phyloP scores from a whole-genome alignment of 352 stramenopile species.

The Phytophthora crassamura region DNA sequence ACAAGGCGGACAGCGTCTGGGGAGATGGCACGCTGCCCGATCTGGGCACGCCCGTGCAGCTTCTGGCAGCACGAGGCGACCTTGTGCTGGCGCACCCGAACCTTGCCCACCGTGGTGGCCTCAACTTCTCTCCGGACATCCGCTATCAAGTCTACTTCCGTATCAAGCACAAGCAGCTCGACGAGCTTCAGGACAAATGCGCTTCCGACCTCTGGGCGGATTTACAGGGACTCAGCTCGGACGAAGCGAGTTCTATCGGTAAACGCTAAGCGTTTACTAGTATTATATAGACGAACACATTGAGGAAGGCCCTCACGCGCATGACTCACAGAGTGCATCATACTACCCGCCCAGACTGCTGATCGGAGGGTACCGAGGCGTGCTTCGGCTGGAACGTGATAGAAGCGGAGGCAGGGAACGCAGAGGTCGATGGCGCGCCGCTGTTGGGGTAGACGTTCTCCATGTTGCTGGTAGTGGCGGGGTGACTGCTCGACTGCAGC shows the following conservation, averaged over 20 bases:
- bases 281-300: slow-evolving; percentile 36
- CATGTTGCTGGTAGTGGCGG: slow-evolving; percentile 29
- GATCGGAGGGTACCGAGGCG: slow-evolving; percentile 29
- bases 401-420: slow-evolving; percentile 24
- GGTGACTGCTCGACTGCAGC: slow-evolving; percentile 21
- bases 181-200: slow-evolving; percentile 37
- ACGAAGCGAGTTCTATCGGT: slow-evolving; percentile 30
- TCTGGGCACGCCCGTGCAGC: slow-evolving; percentile 64
- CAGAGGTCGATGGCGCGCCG: slow-evolving; percentile 19
- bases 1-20: slow-evolving; percentile 76
- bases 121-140: slow-evolving; percentile 85
- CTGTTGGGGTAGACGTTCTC: slow-evolving; percentile 65
- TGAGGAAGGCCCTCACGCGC: slow-evolving; percentile 11
- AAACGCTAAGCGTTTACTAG: slow-evolving; percentile 29
- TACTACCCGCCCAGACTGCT: slow-evolving; percentile 54
- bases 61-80: slow-evolving; percentile 63
- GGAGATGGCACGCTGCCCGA: slow-evolving; percentile 75
- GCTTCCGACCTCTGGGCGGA: slow-evolving; percentile 54
- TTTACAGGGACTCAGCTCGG: slow-evolving; percentile 52
- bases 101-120: slow-evolving; percentile 73
- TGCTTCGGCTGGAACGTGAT: slow-evolving; percentile 33
- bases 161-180: slow-evolving; percentile 74
- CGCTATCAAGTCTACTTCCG: slow-evolving; percentile 88
- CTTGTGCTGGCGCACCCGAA: slow-evolving; percentile 80
- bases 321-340: slow-evolving; percentile 45